Evolutionary conservation across 1,139 yeast species (phyloP), one percentile per base, ranked within the genome.

Genomic region (Geotrichum reessii): DNA sequence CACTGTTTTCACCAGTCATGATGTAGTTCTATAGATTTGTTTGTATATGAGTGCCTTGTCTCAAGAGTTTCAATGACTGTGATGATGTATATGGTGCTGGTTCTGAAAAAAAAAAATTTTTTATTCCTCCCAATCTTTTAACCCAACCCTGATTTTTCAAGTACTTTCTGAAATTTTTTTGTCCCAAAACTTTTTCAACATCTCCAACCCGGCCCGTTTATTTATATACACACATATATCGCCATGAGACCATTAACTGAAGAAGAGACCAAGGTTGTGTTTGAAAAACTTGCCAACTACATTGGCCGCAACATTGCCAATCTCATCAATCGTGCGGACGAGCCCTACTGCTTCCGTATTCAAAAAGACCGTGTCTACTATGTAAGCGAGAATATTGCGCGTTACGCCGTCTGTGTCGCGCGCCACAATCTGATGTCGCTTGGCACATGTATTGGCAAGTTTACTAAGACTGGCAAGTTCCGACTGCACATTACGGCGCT

Each of bases 331-430:
- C 86, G 92, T 70, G 85, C 89, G 51, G 91, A 89, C 66, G 88
- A 87, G 67, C 96, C 96, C 42, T 96, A 91, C 75, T 97, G 95
- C 52, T 91, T 93, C 79, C 82, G 99, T 73, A 79, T 93, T 63
- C 99, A 93, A 73, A 93, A 93, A 73, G 99, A 93, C 72, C 78
- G 99, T 69, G 98, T 93, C 0, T 93, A 93, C 78, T 93, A 93
- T 71, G 95, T 93, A 48, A 76, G 88, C 52, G 97, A 91, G 69
- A 77, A 80, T 61, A 83, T 90, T 50, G 93, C 97, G 61, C 86
- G 86, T 66, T 82, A 84, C 64, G 98, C 99, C 52, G 91, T 97
- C 0, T 84, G 95, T 42, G 89, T 92, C 6, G 87, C 97, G 33
- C 83, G 99, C 75, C 84, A 84, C 52, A 88, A 89, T 69, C 80